These are phyloP conservation scores for Salvia rosmarinus DNA, from an alignment of 257 asterid species.

Conservation along the genomic window DNA sequence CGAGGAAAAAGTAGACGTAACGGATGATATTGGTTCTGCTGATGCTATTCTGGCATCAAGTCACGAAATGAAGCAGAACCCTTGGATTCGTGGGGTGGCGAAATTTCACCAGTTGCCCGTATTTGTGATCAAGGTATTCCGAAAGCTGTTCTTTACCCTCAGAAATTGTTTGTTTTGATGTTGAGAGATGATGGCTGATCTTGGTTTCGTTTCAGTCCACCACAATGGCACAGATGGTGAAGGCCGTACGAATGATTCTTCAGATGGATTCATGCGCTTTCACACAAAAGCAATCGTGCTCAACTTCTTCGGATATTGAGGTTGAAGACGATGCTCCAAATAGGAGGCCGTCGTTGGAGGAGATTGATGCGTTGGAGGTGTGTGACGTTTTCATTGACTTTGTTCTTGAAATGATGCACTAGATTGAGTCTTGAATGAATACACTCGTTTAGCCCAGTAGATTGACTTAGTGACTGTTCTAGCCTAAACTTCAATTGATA, in stretches of 20 bases:
- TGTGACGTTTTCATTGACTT: slow-evolving; percentile 4
- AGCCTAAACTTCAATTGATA: no score
- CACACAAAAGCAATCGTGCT: slow-evolving; percentile 44
- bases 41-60: slow-evolving; percentile 81
- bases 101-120: slow-evolving; percentile 85
- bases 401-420: not conserved
- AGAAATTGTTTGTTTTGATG: slow-evolving; percentile 11
- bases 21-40: slow-evolving; percentile 78
- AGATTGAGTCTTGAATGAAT: not conserved
- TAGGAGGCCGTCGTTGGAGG: slow-evolving; percentile 88
- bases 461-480: no score
- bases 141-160: slow-evolving; percentile 7
- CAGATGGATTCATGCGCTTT: slow-evolving; percentile 69
- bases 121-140: slow-evolving; percentile 79
- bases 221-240: slow-evolving; percentile 95
- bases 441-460: no score
- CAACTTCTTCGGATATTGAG: slow-evolving; percentile 59
- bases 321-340: slow-evolving; percentile 86
- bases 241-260: slow-evolving; percentile 88
- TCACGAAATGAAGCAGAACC: slow-evolving; percentile 80
- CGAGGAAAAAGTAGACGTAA: slow-evolving; percentile 74
- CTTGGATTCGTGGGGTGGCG: slow-evolving; percentile 94
- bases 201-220: slow-evolving; percentile 59
- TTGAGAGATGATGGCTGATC: slow-evolving; percentile 12
- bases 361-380: slow-evolving; percentile 98